Conservation (phyloP, 257 asterid genomes). For the Nicotiana tabacum region DNA sequence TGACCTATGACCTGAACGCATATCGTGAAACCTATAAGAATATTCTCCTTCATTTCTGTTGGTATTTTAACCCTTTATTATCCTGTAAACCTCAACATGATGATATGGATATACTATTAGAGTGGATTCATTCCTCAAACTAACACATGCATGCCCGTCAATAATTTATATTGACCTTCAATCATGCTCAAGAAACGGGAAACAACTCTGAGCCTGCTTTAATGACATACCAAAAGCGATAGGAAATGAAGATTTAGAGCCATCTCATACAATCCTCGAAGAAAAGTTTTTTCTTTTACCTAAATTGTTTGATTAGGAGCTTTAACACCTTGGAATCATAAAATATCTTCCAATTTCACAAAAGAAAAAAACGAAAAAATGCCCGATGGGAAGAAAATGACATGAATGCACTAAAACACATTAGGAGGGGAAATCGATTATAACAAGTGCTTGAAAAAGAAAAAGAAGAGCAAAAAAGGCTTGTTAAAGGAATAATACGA, state of each 20-base stretch:
- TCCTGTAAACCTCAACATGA: neutral
- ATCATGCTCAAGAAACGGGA: neutral
- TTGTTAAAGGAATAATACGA: neutral
- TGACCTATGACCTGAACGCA: neutral
- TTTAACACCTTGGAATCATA: neutral
- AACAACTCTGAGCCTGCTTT: neutral
- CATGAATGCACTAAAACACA: neutral
- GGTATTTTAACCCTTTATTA: neutral
- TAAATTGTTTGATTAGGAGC: neutral
- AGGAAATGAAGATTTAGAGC: neutral
- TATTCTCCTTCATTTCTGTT: neutral
- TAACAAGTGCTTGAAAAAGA: neutral
- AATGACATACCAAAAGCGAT: neutral
- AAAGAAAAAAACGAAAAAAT: neutral
- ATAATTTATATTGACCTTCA: neutral
- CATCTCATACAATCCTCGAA: neutral
- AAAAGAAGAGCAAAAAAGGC: neutral
- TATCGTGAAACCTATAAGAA: neutral
- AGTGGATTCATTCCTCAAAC: neutral
- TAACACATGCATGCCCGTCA: neutral
- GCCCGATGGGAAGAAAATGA: neutral
- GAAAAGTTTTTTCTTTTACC: neutral
- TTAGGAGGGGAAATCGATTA: neutral
- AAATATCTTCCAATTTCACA: neutral
- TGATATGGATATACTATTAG: neutral